Evolutionary conservation across 768 basidiomycete genomes (phyloP).

Genomic region (Pisolithus sp.): DNA sequence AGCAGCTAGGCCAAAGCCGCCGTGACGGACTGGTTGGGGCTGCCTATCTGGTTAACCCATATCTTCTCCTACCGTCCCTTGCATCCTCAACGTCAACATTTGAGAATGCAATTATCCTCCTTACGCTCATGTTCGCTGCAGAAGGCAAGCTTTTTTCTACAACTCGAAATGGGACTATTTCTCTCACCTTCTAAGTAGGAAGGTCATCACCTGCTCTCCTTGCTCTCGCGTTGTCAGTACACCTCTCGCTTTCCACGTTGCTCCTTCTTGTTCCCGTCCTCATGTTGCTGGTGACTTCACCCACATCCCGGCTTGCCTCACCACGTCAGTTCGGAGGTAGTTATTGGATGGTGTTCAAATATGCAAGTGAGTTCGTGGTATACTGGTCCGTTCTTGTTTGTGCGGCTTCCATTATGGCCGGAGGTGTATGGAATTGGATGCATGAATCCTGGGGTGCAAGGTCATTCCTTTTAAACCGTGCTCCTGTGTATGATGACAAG

Average conservation of each 20-base stretch:
- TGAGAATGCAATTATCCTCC: conserved; percentile 67
- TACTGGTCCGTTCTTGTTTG: conserved; percentile 43
- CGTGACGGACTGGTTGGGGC: conserved; percentile 60
- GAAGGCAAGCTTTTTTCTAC: conserved; percentile 40
- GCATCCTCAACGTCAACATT: conserved; percentile 79
- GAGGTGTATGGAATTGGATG: conserved; percentile 65
- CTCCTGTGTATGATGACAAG: not conserved
- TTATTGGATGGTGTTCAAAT: conserved; percentile 15
- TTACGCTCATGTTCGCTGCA: conserved; percentile 64
- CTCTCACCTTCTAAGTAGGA: conserved; percentile 35
- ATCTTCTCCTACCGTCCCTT: conserved; percentile 71
- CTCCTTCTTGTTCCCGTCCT: conserved; percentile 62
- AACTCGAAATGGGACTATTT: not conserved
- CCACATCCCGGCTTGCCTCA: conserved; percentile 62
- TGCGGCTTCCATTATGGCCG: conserved; percentile 46
- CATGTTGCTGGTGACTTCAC: conserved; percentile 55
- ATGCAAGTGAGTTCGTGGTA: conserved; percentile 40
- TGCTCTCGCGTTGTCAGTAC: conserved; percentile 62
- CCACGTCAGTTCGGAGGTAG: conserved; percentile 34
- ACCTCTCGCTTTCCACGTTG: conserved; percentile 65
- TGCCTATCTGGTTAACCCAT: conserved; percentile 83
- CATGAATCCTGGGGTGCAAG: conserved; percentile 79
- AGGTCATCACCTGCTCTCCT: conserved; percentile 52
- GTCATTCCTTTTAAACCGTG: conserved; percentile 33
- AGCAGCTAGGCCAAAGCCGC: conserved; percentile 38